phyloP scores from a whole-genome alignment of 192 early-diverging fungal genomes.

The Paraglomus brasilianum region DNA sequence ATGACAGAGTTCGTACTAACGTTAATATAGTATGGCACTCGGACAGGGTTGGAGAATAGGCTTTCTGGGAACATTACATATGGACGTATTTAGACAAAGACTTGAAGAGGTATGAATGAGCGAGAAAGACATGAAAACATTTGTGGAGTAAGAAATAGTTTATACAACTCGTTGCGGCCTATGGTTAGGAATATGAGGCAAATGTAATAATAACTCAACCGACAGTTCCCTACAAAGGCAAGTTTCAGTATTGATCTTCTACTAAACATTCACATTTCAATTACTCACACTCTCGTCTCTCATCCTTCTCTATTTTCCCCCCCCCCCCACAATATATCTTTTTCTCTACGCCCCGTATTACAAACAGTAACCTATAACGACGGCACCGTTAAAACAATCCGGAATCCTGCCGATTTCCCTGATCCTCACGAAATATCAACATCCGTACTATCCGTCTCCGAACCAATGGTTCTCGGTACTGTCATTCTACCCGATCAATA shows the following conservation, averaged over 20 bases:
- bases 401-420: slow-evolving; percentile 93
- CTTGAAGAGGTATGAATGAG: slow-evolving; percentile 64
- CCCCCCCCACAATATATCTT: no score
- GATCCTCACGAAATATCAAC: slow-evolving; percentile 64
- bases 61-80: slow-evolving; percentile 94
- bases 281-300: slow-evolving; percentile 35
- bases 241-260: background rate
- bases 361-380: slow-evolving; percentile 53
- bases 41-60: slow-evolving; percentile 97
- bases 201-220: slow-evolving; percentile 90
- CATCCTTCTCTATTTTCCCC: no score
- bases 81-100: slow-evolving; percentile 97
- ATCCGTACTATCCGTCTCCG: slow-evolving; percentile 66
- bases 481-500: slow-evolving; percentile 85
- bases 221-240: slow-evolving; percentile 83
- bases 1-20: background rate
- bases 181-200: slow-evolving; percentile 80
- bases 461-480: slow-evolving; percentile 93
- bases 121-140: background rate
- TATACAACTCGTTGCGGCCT: slow-evolving; percentile 5
- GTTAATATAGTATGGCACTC: slow-evolving; percentile 61
- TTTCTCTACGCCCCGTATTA: background rate
- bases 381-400: slow-evolving; percentile 48
- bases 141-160: background rate
- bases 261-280: slow-evolving; percentile 3